phyloP scores from a whole-genome alignment of 2,329 filamentous ascomycete species.

The Hymenoscyphus fraxineus region DNA sequence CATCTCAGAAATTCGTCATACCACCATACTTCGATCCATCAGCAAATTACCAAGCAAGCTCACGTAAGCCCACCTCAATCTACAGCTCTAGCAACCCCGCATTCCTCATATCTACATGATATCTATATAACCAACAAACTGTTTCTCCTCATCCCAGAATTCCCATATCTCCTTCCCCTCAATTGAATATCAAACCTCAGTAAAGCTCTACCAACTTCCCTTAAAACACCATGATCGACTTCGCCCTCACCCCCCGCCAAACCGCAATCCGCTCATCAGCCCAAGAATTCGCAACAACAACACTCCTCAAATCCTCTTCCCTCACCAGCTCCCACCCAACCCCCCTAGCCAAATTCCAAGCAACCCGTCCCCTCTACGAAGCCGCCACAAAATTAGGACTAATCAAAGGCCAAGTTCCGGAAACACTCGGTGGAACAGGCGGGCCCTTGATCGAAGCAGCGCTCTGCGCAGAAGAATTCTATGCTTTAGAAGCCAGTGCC shows the following conservation, averaged over 20 bases:
- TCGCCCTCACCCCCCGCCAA: constrained; percentile 29
- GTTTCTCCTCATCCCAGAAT: neutral
- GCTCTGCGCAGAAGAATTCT: constrained; percentile 50
- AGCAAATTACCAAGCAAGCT: neutral
- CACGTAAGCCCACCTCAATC: neutral
- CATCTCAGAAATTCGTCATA: neutral
- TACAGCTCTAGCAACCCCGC: neutral
- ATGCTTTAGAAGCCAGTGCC: constrained; percentile 45
- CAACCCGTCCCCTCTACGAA: constrained; percentile 43
- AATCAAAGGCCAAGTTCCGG: constrained; percentile 45
- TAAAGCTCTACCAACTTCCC: neutral
- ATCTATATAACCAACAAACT: neutral
- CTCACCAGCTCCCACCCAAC: neutral
- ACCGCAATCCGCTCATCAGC: constrained; percentile 24
- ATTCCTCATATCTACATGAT: neutral
- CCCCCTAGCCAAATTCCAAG: constrained; percentile 40
- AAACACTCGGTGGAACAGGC: constrained; percentile 41
- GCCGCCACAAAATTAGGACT: constrained; percentile 40
- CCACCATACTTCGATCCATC: neutral
- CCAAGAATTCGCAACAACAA: constrained; percentile 24
- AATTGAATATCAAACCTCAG: neutral
- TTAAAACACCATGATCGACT: constrained; percentile 24
- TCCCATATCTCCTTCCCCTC: neutral
- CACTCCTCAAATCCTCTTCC: constrained; percentile 7
- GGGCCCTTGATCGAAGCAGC: constrained; percentile 45